Conservation (phyloP, 2,329 filamentous ascomycete species). For the Cercospora berteroae region DNA sequence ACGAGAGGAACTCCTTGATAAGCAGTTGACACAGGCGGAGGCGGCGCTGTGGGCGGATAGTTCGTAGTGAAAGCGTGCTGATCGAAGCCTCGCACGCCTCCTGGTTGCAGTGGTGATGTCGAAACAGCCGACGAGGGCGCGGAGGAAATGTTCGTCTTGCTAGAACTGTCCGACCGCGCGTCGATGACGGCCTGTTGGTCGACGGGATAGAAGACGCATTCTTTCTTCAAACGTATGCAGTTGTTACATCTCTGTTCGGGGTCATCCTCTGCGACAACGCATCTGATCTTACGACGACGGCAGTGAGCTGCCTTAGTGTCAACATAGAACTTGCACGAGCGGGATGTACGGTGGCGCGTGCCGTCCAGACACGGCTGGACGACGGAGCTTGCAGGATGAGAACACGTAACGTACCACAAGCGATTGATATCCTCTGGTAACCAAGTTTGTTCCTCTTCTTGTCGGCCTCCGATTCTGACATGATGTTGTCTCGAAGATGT, state of each 20-base stretch:
- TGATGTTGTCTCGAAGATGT: conserved; percentile 47
- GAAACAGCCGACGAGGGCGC: conserved; percentile 32
- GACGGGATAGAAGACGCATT: conserved; percentile 88
- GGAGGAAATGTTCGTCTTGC: conserved; percentile 24
- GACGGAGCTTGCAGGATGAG: conserved; percentile 9
- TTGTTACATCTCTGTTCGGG: conserved; percentile 77
- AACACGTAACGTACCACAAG: conserved; percentile 72
- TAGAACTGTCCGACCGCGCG: conserved; percentile 27
- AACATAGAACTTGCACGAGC: conserved; percentile 20
- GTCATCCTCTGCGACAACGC: conserved; percentile 73
- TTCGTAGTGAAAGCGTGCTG: background rate
- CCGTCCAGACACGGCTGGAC: conserved; percentile 12
- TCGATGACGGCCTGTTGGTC: conserved; percentile 50
- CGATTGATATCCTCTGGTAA: conserved; percentile 86
- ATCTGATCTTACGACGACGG: conserved; percentile 88
- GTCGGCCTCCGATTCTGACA: conserved; percentile 53
- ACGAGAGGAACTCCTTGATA: conserved; percentile 24
- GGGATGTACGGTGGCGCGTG: conserved; percentile 19
- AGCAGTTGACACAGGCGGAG: conserved; percentile 22
- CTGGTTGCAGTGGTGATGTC: conserved; percentile 25
- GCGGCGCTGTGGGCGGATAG: background rate
- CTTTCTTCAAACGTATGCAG: conserved; percentile 90
- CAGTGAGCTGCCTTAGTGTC: conserved; percentile 67
- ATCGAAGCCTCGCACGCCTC: conserved; percentile 20
- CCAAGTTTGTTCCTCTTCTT: conserved; percentile 87